phyloP scores from a whole-genome alignment of 257 asterid genomes.

The Misopates orontium region DNA sequence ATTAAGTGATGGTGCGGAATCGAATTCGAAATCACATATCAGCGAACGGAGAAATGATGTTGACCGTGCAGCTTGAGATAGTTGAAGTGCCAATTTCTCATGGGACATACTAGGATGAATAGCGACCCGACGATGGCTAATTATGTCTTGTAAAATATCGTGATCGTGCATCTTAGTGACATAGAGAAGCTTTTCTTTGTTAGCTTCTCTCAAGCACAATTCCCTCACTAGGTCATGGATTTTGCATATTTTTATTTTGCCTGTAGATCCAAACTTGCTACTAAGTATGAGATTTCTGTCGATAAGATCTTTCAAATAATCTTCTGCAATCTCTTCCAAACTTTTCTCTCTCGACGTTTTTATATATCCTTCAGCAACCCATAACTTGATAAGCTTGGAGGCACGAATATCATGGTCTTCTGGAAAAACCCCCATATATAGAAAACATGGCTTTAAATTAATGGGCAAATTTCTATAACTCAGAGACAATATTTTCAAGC shows the following conservation, averaged over 20 bases:
- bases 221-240: constrained; percentile 1
- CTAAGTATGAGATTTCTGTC: background rate
- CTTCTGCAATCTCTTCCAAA: constrained; percentile 1
- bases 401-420: background rate
- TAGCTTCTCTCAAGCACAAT: constrained; percentile 3
- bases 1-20: too few species aligned
- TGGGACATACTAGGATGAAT: constrained; percentile 6
- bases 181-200: background rate
- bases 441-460: constrained; percentile 3
- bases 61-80: background rate
- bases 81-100: background rate
- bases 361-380: constrained; percentile 12
- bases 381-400: background rate
- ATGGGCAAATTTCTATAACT: background rate
- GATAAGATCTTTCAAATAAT: constrained; percentile 1
- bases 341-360: background rate
- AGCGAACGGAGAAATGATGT: background rate
- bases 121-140: background rate
- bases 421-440: background rate
- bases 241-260: background rate
- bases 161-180: background rate
- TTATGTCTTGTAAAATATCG: background rate
- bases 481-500: background rate
- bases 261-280: background rate
- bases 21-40: background rate